Conservation (phyloP, 2,329 filamentous ascomycete species). For the Cladosporium cucumerinum region DNA sequence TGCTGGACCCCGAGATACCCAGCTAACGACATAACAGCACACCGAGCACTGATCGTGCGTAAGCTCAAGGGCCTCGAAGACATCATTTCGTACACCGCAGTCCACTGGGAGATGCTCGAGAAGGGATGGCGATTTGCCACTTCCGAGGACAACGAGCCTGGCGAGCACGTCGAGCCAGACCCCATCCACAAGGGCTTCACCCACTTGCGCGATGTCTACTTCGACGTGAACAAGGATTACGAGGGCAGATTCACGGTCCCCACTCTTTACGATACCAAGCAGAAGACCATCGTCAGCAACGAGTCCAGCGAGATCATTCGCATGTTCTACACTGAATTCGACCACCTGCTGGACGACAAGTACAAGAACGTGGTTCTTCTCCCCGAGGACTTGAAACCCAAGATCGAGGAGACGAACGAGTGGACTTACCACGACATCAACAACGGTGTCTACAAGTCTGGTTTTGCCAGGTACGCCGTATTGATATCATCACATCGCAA, state of each 20-base stretch:
- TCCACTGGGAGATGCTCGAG: constrained; percentile 84
- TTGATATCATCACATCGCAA: background rate
- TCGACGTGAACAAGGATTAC: constrained; percentile 68
- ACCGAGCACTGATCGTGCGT: constrained; percentile 80
- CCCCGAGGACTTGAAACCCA: constrained; percentile 41
- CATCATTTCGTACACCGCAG: constrained; percentile 72
- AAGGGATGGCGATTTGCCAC: constrained; percentile 81
- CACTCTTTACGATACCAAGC: constrained; percentile 76
- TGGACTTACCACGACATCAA: constrained; percentile 54
- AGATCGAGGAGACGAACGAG: constrained; percentile 50
- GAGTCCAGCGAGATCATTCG: constrained; percentile 90
- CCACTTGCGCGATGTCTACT: constrained; percentile 76
- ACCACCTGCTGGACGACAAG: constrained; percentile 49
- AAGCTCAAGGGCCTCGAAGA: constrained; percentile 91
- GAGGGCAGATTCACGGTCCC: constrained; percentile 82
- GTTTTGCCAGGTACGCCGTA: constrained; percentile 45
- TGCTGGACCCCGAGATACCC: background rate
- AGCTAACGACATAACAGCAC: constrained; percentile 52
- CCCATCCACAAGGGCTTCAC: constrained; percentile 66
- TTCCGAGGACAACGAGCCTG: constrained; percentile 56
- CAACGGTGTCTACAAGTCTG: constrained; percentile 52
- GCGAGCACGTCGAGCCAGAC: constrained; percentile 57
- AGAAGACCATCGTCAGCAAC: constrained; percentile 78
- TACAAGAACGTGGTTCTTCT: constrained; percentile 45
- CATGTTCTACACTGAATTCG: constrained; percentile 82